Conservation (phyloP, 768 basidiomycete genomes). For the Kwoniella sp. region DNA sequence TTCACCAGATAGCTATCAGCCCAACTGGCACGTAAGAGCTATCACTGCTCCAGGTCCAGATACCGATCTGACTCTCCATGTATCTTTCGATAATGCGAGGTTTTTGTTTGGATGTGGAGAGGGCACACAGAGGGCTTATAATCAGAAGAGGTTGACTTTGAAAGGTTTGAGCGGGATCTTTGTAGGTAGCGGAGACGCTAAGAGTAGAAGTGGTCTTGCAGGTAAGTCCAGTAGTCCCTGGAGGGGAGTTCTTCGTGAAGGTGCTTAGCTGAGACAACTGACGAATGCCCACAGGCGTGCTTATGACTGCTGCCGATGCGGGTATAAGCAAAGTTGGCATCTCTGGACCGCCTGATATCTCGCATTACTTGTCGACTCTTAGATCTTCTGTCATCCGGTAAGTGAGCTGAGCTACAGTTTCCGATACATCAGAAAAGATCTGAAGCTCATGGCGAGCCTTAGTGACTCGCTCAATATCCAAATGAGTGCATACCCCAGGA, state of each 20-base stretch:
- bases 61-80: conserved; percentile 74
- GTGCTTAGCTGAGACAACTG: too few relatives aligned
- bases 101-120: conserved; percentile 90
- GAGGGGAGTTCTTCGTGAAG: too few relatives aligned
- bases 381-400: conserved; percentile 61
- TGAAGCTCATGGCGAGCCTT: neutral
- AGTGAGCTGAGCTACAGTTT: neutral
- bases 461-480: conserved; percentile 27
- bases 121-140: conserved; percentile 71
- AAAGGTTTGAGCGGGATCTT: conserved; percentile 72
- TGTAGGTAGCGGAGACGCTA: conserved; percentile 66
- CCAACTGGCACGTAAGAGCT: conserved; percentile 47
- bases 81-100: conserved; percentile 74
- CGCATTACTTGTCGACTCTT: conserved; percentile 71
- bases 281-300: conserved; percentile 63
- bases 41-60: conserved; percentile 60
- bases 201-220: conserved; percentile 70
- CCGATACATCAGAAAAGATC: neutral
- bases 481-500: conserved; percentile 18
- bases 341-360: conserved; percentile 72
- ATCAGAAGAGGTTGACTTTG: conserved; percentile 69
- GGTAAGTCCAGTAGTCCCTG: too few relatives aligned
- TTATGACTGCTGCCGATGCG: conserved; percentile 80
- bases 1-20: conserved; percentile 23
- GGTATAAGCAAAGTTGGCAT: conserved; percentile 64